phyloP scores from a whole-genome alignment of 2,329 filamentous ascomycete genomes.

The Teratosphaeria zuluensis region DNA sequence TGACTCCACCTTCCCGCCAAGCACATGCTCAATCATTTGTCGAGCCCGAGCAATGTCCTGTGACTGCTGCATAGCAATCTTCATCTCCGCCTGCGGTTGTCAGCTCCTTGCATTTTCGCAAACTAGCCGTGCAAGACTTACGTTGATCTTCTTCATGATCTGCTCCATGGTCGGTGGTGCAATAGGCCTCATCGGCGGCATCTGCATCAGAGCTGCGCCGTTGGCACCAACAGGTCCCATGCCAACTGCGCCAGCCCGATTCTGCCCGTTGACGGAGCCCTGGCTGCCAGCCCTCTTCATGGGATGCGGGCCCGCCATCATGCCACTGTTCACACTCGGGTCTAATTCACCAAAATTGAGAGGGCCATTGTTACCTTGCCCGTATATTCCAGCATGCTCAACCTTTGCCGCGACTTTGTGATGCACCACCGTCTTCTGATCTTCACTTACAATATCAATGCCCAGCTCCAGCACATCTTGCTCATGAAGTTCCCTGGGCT shows the following conservation, averaged over 20 bases:
- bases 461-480: slow-evolving; percentile 88
- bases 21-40: slow-evolving; percentile 66
- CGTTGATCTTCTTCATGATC: slow-evolving; percentile 78
- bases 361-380: slow-evolving; percentile 57
- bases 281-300: slow-evolving; percentile 51
- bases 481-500: slow-evolving; percentile 85
- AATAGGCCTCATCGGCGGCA: slow-evolving; percentile 27
- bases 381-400: slow-evolving; percentile 82
- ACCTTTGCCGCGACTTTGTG: slow-evolving; percentile 97
- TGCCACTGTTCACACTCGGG: slow-evolving; percentile 59
- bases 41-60: slow-evolving; percentile 76
- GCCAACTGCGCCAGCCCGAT: slow-evolving; percentile 47
- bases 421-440: slow-evolving; percentile 96
- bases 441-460: slow-evolving; percentile 97
- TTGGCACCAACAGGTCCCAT: slow-evolving; percentile 11
- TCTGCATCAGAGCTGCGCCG: neutral
- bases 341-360: slow-evolving; percentile 90
- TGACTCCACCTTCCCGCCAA: slow-evolving; percentile 55
- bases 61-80: slow-evolving; percentile 75
- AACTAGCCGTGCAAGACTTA: slow-evolving; percentile 35
- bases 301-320: slow-evolving; percentile 56
- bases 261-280: slow-evolving; percentile 46
- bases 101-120: slow-evolving; percentile 14
- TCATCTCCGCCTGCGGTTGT: slow-evolving; percentile 66
- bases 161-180: slow-evolving; percentile 88